Percentiles rank a stretch among this genome's conserved stretches.
Evolutionary conservation across 129 eudicot species (phyloP).

Genomic region (Chrysanthemum seticuspe): DNA sequence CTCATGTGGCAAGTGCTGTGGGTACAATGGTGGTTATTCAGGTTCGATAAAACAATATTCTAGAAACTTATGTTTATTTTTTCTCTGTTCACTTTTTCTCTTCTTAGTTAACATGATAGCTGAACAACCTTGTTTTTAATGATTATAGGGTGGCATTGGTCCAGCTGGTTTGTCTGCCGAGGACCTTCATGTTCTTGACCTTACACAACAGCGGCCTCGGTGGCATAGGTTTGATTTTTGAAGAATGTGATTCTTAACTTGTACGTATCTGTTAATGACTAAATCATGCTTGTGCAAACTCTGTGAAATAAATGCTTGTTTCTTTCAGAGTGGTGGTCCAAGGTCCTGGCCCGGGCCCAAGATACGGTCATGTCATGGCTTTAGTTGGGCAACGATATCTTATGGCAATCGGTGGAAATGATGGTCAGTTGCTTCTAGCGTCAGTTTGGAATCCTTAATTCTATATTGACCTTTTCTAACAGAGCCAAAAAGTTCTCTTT

Average conservation of each 20-base stretch:
- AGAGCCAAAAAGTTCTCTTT: conserved; percentile 8
- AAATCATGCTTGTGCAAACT: conserved; percentile 22
- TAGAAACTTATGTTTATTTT: neutral
- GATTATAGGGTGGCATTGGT: conserved; percentile 88
- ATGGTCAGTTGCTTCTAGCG: conserved; percentile 52
- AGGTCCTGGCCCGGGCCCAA: conserved; percentile 99
- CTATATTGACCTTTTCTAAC: neutral
- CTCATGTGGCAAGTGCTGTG: conserved; percentile 98
- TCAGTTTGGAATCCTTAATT: neutral
- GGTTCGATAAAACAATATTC: conserved; percentile 41
- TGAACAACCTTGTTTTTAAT: conserved; percentile 15
- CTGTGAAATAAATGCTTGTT: conserved; percentile 20
- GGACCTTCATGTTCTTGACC: conserved; percentile 99
- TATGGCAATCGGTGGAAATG: conserved; percentile 99
- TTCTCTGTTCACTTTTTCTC: neutral
- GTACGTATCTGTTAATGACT: conserved; percentile 6
- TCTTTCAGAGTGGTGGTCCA: conserved; percentile 88
- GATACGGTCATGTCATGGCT: conserved; percentile 99
- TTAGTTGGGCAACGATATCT: conserved; percentile 96
- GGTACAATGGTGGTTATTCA: conserved; percentile 99
- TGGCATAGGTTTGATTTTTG: conserved; percentile 90
- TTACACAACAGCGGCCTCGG: conserved; percentile 89
- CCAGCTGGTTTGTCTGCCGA: conserved; percentile 99
- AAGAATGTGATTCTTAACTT: conserved; percentile 18
- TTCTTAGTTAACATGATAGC: neutral